Evolutionary conservation across 2,329 filamentous ascomycete genomes (phyloP).

Genomic region (Berkeleyomyces rouxiae): DNA sequence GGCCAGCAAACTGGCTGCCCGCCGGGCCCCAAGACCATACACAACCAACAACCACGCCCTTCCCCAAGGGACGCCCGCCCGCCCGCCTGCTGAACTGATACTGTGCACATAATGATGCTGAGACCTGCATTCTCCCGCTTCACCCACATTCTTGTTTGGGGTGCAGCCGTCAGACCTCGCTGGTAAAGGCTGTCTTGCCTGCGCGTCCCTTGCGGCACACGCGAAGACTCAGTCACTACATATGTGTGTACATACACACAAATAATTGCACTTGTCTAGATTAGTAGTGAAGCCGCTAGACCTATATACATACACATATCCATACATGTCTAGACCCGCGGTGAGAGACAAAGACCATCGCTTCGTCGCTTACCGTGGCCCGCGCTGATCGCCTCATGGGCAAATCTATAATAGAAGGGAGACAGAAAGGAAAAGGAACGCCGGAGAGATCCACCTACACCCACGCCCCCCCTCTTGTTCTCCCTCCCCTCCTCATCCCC

Average conservation of each 20-base stretch:
- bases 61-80: not conserved
- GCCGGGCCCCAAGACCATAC: not conserved
- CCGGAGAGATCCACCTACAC: not conserved
- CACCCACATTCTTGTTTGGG: not conserved
- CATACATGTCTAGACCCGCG: not conserved
- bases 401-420: not conserved
- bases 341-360: not conserved
- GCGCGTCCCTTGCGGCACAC: not conserved
- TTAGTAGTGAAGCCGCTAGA: not conserved
- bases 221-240: not conserved
- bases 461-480: not conserved
- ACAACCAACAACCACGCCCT: not conserved
- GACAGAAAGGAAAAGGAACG: not conserved
- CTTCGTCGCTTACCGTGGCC: not conserved
- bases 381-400: not conserved
- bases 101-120: not conserved
- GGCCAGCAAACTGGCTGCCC: too few species aligned
- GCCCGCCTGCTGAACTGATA: not conserved
- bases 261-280: not conserved
- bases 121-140: not conserved
- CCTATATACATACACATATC: not conserved
- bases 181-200: not conserved
- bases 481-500: not conserved
- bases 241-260: not conserved
- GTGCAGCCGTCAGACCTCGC: not conserved